A percentile compares a stretch with the other conserved stretches of the same genome.
Evolutionary conservation across 305 asterid species (phyloP).

Genomic region (Fraxinus velutina): DNA sequence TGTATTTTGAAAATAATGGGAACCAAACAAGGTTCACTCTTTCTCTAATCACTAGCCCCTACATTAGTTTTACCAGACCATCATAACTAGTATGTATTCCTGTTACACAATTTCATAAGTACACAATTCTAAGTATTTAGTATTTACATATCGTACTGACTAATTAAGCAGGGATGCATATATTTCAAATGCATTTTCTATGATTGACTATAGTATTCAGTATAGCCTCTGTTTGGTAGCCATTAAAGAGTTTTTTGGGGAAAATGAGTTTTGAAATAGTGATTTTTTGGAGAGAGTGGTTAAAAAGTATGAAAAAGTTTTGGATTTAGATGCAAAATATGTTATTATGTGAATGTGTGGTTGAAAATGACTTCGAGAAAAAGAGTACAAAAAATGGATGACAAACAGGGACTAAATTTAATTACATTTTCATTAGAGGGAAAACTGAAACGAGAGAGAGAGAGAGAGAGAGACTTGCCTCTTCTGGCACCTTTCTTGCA

Average conservation of each 20-base stretch:
- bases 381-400: not conserved
- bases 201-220: not conserved
- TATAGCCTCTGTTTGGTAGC: not conserved
- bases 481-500: slow-evolving; percentile 55
- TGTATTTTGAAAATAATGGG: not conserved
- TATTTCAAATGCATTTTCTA: not conserved
- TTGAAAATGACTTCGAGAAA: not conserved
- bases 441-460: not conserved
- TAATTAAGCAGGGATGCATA: not conserved
- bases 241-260: not conserved
- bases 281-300: not conserved
- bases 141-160: not conserved
- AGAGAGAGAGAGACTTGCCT: slow-evolving; percentile 40
- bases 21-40: not conserved
- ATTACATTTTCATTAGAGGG: not conserved
- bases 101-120: not conserved
- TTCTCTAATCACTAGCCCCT: not conserved
- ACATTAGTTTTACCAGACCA: not conserved
- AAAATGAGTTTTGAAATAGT: not conserved
- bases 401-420: not conserved
- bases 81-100: not conserved
- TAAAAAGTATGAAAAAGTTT: no score
- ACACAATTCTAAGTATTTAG: not conserved
- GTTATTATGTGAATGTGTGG: not conserved
- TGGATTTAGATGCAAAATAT: not conserved